Base-by-base conservation (phyloP, 208 protist species). In the Naegleria lovaniensis region DNA sequence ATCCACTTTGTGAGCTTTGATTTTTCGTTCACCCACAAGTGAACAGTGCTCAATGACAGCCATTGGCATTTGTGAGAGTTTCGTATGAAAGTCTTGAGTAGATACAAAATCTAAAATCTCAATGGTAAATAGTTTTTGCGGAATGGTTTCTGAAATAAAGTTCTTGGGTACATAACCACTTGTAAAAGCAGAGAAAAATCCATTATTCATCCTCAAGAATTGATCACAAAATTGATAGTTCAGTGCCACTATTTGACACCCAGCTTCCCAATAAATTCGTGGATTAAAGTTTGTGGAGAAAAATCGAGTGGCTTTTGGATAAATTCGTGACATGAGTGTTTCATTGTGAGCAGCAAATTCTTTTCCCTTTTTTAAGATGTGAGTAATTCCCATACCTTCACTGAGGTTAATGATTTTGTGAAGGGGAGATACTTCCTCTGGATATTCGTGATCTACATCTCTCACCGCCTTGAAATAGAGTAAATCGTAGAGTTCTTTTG, bases 151-250 rank as follows among this genome's bases (percentile, higher is more conserved):
- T 7, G 19, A 11, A 36, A 79, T 0, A 0, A 36, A 36, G 29
- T 25, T n/a, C n/a, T 79, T 79, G 5, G 29, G 29, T 79, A 79
- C 67, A n/a, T 79, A 79, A 36, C 67, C 67, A 36, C 67, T 36
- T 36, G 29, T 25, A 79, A 36, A 36, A 6, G 67, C 19, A 36
- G 67, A 29, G 29, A 93, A 93, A 5, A 91, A 36, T 43, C 15
- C 83, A 13, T 40, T 91, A 38, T 93, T 93, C 19, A 93, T 43
- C 25, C 92, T 86, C 43, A 93, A 59, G 19, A 9, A 29, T 39
- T 33, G 38, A 90, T 93, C 92, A 43, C 36, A 38, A 51, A 43
- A 91, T 85, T 93, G 92, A 90, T 91, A 92, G 75, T 93, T 93
- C 3, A 93, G 36, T n/a, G 90, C 51, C 7, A 93, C 92, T 4